phyloP scores from a whole-genome alignment of 352 stramenopile genomes.

The Globisporangium rhizosaccharum region DNA sequence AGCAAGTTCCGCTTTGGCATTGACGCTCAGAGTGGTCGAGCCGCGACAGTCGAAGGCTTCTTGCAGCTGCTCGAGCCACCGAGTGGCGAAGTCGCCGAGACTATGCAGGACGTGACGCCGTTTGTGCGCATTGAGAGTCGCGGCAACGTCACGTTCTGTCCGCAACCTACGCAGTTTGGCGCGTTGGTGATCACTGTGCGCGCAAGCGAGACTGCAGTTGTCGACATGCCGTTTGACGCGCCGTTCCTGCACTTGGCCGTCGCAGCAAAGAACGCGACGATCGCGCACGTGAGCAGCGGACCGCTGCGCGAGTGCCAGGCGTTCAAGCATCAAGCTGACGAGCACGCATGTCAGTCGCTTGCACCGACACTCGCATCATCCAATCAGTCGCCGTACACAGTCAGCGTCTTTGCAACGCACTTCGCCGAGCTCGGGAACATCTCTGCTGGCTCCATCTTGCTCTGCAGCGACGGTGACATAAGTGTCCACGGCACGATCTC shows the following conservation, averaged over 20 bases:
- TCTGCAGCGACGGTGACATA: constrained; percentile 43
- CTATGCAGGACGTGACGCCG: background rate
- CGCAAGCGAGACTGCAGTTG: constrained; percentile 20
- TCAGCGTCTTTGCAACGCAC: constrained; percentile 42
- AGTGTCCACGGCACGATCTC: constrained; percentile 32
- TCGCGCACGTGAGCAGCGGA: constrained; percentile 40
- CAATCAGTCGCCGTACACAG: constrained; percentile 23
- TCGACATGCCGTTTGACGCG: constrained; percentile 58
- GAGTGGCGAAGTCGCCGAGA: background rate
- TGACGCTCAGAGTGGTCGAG: constrained; percentile 22
- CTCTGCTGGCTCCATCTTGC: constrained; percentile 47
- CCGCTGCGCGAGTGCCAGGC: constrained; percentile 34
- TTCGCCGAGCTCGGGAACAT: constrained; percentile 38
- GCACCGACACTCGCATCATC: background rate
- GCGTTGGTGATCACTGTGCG: constrained; percentile 27
- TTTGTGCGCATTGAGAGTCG: constrained; percentile 28
- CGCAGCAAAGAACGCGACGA: constrained; percentile 35
- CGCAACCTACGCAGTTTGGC: constrained; percentile 45
- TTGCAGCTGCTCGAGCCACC: constrained; percentile 25
- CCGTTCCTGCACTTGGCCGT: constrained; percentile 44
- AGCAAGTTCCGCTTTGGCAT: constrained; percentile 49
- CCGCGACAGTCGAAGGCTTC: constrained; percentile 37
- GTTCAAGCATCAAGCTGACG: constrained; percentile 36
- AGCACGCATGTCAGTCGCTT: constrained; percentile 29
- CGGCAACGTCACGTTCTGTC: constrained; percentile 35